phyloP scores from a whole-genome alignment of 2,329 filamentous ascomycete genomes.

The Clonostachys rhizophaga region DNA sequence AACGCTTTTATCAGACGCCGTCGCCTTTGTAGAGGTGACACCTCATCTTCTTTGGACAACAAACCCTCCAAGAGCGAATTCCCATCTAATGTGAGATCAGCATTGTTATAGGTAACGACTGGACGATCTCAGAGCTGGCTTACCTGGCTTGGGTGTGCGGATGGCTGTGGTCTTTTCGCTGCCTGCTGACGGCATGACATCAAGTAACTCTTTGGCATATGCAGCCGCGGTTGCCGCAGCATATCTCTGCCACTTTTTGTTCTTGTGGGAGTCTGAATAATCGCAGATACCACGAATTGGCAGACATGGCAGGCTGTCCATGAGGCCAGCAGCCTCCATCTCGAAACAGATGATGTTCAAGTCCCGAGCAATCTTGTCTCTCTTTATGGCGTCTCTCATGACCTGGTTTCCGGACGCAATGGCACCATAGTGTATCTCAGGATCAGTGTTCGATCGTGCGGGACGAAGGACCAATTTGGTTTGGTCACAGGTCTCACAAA shows the following conservation, averaged over 20 bases:
- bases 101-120: too few species aligned
- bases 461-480: slow-evolving; percentile 1
- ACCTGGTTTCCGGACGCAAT: slow-evolving; percentile 10
- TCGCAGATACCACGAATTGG: slow-evolving; percentile 29
- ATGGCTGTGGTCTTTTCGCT: not conserved
- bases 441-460: not conserved
- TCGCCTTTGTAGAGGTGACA: not conserved
- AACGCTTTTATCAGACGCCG: not conserved
- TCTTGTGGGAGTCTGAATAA: slow-evolving; percentile 31
- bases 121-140: too few species aligned
- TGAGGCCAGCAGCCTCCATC: slow-evolving; percentile 19
- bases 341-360: slow-evolving; percentile 14
- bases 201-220: slow-evolving; percentile 5
- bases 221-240: slow-evolving; percentile 24
- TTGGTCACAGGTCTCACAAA: slow-evolving; percentile 3
- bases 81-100: too few species aligned
- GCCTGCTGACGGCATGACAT: not conserved
- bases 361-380: slow-evolving; percentile 8
- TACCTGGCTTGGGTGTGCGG: not conserved
- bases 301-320: slow-evolving; percentile 17
- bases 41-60: not conserved
- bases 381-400: slow-evolving; percentile 12
- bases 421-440: slow-evolving; percentile 5
- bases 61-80: too few species aligned
- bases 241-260: slow-evolving; percentile 25